A percentile compares a stretch with the other conserved stretches of the same genome.
phyloP scores from a whole-genome alignment of 2,329 filamentous ascomycete genomes.

The Fusarium annulatum region DNA sequence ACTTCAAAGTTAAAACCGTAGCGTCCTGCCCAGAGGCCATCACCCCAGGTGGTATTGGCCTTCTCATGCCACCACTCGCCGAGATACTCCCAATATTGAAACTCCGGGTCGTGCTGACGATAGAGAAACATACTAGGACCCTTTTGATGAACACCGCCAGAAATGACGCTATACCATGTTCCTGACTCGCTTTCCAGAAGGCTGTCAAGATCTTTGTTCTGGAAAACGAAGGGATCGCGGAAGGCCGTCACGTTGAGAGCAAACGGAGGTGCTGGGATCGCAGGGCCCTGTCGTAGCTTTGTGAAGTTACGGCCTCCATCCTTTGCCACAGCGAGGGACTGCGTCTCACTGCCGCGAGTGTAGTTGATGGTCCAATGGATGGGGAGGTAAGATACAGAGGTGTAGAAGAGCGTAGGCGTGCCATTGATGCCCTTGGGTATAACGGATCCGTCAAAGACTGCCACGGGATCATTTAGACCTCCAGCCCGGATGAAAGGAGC shows the following conservation, averaged over 20 bases:
- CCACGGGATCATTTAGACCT: constrained; percentile 38
- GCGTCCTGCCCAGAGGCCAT: constrained; percentile 50
- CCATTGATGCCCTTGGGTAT: constrained; percentile 57
- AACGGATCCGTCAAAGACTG: constrained; percentile 58
- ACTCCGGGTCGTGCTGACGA: constrained; percentile 39
- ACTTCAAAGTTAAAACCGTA: constrained; percentile 60
- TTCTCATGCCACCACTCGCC: constrained; percentile 51
- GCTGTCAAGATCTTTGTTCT: constrained; percentile 33
- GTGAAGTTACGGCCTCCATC: constrained; percentile 47
- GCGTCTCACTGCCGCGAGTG: constrained; percentile 58
- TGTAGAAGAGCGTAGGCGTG: constrained; percentile 57
- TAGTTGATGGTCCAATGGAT: constrained; percentile 60
- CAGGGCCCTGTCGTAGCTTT: constrained; percentile 38
- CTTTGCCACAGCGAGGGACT: constrained; percentile 56
- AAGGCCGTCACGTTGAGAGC: constrained; percentile 41
- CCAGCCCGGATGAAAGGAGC: constrained; percentile 57
- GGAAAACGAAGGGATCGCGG: constrained; percentile 41
- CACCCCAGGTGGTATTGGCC: constrained; percentile 51
- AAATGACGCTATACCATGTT: constrained; percentile 39
- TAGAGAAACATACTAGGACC: constrained; percentile 40
- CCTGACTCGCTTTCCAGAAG: constrained; percentile 31
- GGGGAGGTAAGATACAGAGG: constrained; percentile 56
- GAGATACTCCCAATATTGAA: constrained; percentile 43
- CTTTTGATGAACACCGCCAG: constrained; percentile 37
- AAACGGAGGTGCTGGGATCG: constrained; percentile 33